phyloP scores from a whole-genome alignment of 2,329 filamentous ascomycete species.

The Hypomyces rosellus region DNA sequence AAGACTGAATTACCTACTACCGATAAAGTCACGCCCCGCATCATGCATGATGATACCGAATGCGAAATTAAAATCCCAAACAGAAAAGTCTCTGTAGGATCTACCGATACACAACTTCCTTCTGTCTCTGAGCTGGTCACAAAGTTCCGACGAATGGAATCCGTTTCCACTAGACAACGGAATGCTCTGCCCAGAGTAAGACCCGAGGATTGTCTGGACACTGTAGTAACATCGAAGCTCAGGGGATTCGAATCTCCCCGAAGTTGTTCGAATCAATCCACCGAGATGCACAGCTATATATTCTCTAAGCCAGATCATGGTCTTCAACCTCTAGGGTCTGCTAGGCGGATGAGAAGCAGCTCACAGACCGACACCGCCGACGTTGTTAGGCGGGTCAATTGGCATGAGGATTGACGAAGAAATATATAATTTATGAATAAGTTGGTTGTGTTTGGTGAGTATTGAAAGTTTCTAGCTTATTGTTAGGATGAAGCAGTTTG shows the following conservation, averaged over 20 bases:
- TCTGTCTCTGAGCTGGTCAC: slow-evolving; percentile 21
- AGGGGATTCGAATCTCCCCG: slow-evolving; percentile 8
- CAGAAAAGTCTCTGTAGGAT: not conserved
- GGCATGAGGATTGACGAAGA: not conserved
- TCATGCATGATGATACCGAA: too few relatives aligned
- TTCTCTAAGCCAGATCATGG: not conserved
- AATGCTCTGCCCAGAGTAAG: not conserved
- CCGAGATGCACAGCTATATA: not conserved
- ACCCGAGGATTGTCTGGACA: not conserved
- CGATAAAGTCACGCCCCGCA: too few relatives aligned
- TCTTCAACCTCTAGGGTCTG: not conserved
- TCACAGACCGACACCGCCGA: not conserved
- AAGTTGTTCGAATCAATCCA: slow-evolving; percentile 11
- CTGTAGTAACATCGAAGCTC: not conserved
- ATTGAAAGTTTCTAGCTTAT: not conserved
- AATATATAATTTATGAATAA: not conserved
- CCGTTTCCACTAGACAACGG: slow-evolving; percentile 1
- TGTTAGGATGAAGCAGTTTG: slow-evolving; percentile 2
- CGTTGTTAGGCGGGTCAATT: not conserved
- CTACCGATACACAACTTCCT: slow-evolving; percentile 10
- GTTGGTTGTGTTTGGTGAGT: not conserved
- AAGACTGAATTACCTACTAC: too few relatives aligned
- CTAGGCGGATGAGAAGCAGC: not conserved
- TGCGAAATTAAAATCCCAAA: not conserved
- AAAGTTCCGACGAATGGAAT: slow-evolving; percentile 19